phyloP scores from a whole-genome alignment of 257 asterid genomes.

The Echites panduratus region DNA sequence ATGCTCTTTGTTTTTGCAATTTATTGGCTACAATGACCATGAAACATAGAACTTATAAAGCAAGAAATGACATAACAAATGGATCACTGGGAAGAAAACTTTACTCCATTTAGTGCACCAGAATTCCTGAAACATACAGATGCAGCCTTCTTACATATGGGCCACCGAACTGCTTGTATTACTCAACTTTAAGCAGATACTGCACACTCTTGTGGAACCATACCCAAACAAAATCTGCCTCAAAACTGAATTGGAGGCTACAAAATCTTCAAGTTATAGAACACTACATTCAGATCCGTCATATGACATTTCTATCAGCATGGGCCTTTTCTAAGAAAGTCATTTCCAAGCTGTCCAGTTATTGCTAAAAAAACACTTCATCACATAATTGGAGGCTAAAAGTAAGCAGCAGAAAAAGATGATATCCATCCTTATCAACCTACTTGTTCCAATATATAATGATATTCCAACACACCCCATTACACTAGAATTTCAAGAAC shows the following conservation, averaged over 20 bases:
- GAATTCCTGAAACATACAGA: not conserved
- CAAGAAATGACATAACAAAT: not conserved
- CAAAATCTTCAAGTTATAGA: not conserved
- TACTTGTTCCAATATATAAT: not conserved
- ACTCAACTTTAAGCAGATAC: not conserved
- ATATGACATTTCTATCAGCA: not conserved
- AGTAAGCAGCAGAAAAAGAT: not conserved
- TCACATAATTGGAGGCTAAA: not conserved
- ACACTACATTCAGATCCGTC: not conserved
- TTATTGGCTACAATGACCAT: not conserved
- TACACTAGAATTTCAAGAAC: not conserved
- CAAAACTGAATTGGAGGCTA: slow-evolving; percentile 6
- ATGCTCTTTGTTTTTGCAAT: not conserved
- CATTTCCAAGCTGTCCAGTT: not conserved
- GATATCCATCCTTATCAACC: not conserved
- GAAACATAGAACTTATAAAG: not conserved
- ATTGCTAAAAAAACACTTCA: not conserved
- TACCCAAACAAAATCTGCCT: not conserved
- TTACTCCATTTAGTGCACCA: not conserved
- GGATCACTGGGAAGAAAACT: not conserved
- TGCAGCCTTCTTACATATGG: not conserved
- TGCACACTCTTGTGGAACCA: not conserved
- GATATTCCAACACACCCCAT: not conserved
- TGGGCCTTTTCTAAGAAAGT: not conserved
- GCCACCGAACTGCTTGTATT: not conserved